These are phyloP conservation scores for Sequoia sempervirens DNA, from an alignment of 75 land plant species.

Conservation along the genomic window DNA sequence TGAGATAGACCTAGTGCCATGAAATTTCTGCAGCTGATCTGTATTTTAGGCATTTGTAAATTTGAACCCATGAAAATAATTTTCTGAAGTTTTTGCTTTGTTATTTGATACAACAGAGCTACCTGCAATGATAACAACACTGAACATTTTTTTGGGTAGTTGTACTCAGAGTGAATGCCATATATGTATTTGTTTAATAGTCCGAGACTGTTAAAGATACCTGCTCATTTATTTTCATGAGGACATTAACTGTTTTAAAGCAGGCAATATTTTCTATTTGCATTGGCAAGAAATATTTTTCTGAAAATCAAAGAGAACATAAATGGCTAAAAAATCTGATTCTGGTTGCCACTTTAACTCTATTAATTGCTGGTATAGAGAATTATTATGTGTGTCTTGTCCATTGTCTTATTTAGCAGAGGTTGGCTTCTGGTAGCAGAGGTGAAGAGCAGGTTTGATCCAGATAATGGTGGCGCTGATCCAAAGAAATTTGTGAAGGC, in stretches of 20 bases:
- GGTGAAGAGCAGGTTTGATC: slow-evolving; percentile 93
- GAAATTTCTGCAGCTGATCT: not conserved
- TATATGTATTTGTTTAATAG: not conserved
- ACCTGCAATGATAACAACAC: not conserved
- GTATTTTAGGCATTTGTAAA: not conserved
- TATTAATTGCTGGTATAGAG: not conserved
- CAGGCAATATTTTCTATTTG: not conserved
- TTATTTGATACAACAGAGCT: not conserved
- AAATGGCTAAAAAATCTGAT: not conserved
- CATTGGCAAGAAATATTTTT: not conserved
- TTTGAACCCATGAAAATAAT: not conserved
- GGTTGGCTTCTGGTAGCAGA: slow-evolving; percentile 97
- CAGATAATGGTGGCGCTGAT: slow-evolving; percentile 85
- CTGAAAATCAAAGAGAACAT: too few species aligned
- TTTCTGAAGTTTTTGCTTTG: not conserved
- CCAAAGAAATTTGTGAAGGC: slow-evolving; percentile 60
- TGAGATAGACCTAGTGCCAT: not conserved
- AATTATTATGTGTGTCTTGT: not conserved
- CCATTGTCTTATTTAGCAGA: slow-evolving; percentile 31
- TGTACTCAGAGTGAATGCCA: not conserved
- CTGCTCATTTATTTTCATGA: not conserved
- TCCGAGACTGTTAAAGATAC: not conserved
- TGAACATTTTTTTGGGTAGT: not conserved
- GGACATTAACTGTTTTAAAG: not conserved
- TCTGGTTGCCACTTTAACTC: not conserved